These are phyloP conservation scores for Verticillium dahliae DNA, from an alignment of 2,329 filamentous ascomycete species.

Conservation along the genomic window DNA sequence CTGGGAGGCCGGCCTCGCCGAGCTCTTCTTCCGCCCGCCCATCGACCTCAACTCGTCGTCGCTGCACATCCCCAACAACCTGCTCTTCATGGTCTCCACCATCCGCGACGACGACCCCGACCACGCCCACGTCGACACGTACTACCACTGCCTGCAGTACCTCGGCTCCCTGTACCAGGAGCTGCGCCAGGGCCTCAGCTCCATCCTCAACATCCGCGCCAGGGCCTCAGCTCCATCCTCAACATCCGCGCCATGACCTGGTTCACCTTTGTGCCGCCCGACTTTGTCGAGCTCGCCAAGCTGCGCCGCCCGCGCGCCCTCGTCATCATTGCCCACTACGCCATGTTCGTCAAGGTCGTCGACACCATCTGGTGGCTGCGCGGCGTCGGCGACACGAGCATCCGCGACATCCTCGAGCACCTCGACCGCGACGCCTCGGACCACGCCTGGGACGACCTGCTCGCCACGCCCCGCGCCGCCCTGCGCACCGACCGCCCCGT, in stretches of 20 bases:
- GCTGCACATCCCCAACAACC: slow-evolving; percentile 35
- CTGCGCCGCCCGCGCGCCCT: slow-evolving; percentile 37
- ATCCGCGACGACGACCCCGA: slow-evolving; percentile 21
- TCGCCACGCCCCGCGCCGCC: slow-evolving; percentile 34
- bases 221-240: slow-evolving; percentile 37
- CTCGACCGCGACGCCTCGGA: slow-evolving; percentile 10
- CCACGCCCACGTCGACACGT: slow-evolving; percentile 32
- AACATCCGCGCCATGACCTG: slow-evolving; percentile 44
- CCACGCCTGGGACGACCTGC: slow-evolving; percentile 1
- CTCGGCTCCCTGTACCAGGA: slow-evolving; percentile 46
- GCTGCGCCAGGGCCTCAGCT: slow-evolving; percentile 33
- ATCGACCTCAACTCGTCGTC: slow-evolving; percentile 37
- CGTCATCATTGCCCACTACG: slow-evolving; percentile 45
- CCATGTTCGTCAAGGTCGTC: slow-evolving; percentile 41
- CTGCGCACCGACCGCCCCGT: slow-evolving; percentile 22
- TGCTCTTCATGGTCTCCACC: slow-evolving; percentile 42
- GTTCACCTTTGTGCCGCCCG: slow-evolving; percentile 41
- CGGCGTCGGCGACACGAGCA: slow-evolving; percentile 37
- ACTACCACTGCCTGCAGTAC: slow-evolving; percentile 39
- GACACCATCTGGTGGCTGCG: slow-evolving; percentile 42
- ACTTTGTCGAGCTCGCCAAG: slow-evolving; percentile 36
- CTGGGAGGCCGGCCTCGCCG: slow-evolving; percentile 34
- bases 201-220: slow-evolving; percentile 40
- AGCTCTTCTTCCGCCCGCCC: slow-evolving; percentile 41
- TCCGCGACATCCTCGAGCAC: slow-evolving; percentile 31